Conservation (phyloP, 306 rosid species). For the Fragaria nilgerrensis region DNA sequence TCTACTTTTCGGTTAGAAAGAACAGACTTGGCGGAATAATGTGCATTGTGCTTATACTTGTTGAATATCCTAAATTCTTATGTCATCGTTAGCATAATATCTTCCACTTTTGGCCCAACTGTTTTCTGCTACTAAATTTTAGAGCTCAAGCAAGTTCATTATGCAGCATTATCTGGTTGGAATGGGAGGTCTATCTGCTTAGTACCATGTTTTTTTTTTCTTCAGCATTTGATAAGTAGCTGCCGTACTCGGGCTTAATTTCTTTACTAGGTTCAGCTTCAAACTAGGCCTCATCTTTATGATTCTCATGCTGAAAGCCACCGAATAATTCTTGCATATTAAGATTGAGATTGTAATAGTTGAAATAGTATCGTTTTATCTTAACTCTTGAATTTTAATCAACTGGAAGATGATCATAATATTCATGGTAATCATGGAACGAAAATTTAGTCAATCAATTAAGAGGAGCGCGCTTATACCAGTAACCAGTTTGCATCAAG, state of each 20-base stretch:
- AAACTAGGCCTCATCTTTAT: neutral
- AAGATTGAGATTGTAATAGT: too few species aligned
- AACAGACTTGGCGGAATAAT: too few species aligned
- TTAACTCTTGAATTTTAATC: too few species aligned
- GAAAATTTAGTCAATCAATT: too few species aligned
- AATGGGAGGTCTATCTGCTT: neutral
- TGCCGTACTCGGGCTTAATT: neutral
- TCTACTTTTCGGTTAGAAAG: neutral
- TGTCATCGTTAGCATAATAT: too few species aligned
- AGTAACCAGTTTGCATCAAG: neutral
- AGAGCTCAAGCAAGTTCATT: neutral
- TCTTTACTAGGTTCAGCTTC: neutral
- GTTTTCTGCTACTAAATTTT: neutral
- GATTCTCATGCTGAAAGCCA: neutral
- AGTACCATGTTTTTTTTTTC: too few species aligned
- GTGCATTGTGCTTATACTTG: neutral
- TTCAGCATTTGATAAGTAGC: neutral
- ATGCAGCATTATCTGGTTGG: neutral
- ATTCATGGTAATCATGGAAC: too few species aligned
- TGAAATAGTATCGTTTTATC: too few species aligned
- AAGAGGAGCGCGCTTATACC: too few species aligned
- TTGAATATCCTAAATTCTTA: too few species aligned
- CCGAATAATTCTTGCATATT: neutral
- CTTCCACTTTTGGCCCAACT: too few species aligned
- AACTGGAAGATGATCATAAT: too few species aligned